Evolutionary conservation across 2,329 filamentous ascomycete species (phyloP).

Genomic region (Cytospora paraplurivora): DNA sequence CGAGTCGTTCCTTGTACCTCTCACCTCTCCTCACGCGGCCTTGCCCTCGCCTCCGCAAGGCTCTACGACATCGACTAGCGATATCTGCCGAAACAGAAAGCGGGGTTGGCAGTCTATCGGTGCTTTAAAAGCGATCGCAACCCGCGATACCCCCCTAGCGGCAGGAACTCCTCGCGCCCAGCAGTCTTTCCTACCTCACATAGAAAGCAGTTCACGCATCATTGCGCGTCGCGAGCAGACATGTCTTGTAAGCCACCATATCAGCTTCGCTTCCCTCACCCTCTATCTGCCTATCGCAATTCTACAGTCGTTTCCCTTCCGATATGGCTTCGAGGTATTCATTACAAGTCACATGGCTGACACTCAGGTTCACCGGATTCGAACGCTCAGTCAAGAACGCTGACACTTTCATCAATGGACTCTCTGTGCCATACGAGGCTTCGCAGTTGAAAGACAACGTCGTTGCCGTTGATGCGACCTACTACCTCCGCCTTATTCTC

Average conservation of each 20-base stretch:
- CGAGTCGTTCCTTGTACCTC: conserved; percentile 25
- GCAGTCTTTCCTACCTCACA: neutral
- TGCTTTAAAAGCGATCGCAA: neutral
- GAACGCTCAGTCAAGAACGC: conserved; percentile 22
- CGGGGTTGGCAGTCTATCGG: neutral
- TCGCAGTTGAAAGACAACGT: conserved; percentile 72
- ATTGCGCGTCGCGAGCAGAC: conserved; percentile 14
- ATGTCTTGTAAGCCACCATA: conserved; percentile 14
- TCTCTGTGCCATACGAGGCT: conserved; percentile 53
- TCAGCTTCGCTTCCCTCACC: neutral
- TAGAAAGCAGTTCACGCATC: neutral
- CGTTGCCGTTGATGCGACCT: conserved; percentile 85
- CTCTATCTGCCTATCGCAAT: neutral
- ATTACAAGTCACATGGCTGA: neutral
- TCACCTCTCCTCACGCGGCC: neutral
- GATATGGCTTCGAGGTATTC: neutral
- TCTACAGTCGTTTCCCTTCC: neutral
- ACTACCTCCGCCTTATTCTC: conserved; percentile 82
- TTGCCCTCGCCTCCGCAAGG: neutral
- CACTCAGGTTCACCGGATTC: neutral
- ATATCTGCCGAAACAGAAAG: neutral
- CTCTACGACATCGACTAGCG: neutral
- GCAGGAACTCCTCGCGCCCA: neutral
- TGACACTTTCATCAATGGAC: conserved; percentile 28
- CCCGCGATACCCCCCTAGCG: neutral